phyloP scores from a whole-genome alignment of 805 yeast genomes.

The Metschnikowia peoriensis region DNA sequence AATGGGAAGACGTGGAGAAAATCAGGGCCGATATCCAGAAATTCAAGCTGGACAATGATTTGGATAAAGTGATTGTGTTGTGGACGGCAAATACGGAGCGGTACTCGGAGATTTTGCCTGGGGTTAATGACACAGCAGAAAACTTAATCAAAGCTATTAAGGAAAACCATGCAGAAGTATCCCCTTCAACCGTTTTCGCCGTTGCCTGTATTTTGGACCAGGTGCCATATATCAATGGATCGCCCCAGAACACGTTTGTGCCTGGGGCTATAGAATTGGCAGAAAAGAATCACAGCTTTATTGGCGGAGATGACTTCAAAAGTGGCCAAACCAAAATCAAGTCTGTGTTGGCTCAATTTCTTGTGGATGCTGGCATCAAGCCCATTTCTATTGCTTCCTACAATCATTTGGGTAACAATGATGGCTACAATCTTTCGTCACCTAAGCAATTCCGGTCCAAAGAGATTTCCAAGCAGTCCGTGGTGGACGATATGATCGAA shows the following conservation, averaged over 20 bases:
- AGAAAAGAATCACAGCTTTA: slow-evolving; percentile 68
- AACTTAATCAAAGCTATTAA: slow-evolving; percentile 73
- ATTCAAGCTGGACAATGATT: slow-evolving; percentile 66
- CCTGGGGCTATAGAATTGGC: slow-evolving; percentile 94
- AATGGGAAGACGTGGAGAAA: slow-evolving; percentile 87
- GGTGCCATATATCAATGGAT: slow-evolving; percentile 90
- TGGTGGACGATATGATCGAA: slow-evolving; percentile 90
- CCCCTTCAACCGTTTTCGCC: slow-evolving; percentile 94
- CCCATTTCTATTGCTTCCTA: slow-evolving; percentile 94
- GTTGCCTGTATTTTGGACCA: slow-evolving; percentile 88
- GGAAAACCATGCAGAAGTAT: slow-evolving; percentile 74
- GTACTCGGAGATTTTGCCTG: slow-evolving; percentile 70
- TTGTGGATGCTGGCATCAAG: slow-evolving; percentile 96
- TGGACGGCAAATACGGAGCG: slow-evolving; percentile 99
- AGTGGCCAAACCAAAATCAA: slow-evolving; percentile 94
- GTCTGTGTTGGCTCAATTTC: slow-evolving; percentile 93
- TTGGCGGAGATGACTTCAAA: slow-evolving; percentile 97
- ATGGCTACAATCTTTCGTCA: slow-evolving; percentile 87
- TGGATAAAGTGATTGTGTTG: slow-evolving; percentile 85
- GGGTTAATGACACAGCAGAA: slow-evolving; percentile 87
- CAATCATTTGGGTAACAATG: slow-evolving; percentile 95
- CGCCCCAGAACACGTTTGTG: slow-evolving; percentile 96
- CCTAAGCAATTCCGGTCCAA: slow-evolving; percentile 93
- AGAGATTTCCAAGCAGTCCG: slow-evolving; percentile 91
- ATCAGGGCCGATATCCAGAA: slow-evolving; percentile 80